These are phyloP conservation scores for Carallia brachiata DNA, from an alignment of 345 rosid species.

Conservation along the genomic window DNA sequence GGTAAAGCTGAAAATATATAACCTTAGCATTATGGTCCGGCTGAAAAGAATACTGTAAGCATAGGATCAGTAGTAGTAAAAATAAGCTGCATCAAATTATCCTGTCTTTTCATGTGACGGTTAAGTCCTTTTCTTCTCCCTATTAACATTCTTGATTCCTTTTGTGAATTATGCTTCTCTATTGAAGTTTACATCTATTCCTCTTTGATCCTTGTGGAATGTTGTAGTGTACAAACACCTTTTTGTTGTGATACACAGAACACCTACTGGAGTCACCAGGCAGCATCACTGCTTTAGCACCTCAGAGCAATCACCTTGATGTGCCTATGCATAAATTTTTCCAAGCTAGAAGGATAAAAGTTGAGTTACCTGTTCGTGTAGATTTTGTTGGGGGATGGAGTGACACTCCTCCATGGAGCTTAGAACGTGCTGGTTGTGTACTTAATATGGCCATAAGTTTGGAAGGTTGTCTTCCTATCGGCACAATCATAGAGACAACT, in stretches of 20 bases:
- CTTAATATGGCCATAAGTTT: conserved; percentile 85
- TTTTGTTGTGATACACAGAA: conserved; percentile 40
- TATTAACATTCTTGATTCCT: neutral
- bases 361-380: conserved; percentile 88
- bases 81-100: no score
- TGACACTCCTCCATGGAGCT: conserved; percentile 98
- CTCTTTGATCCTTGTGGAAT: conserved; percentile 3
- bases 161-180: neutral
- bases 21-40: conserved; percentile 1
- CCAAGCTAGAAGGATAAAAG: conserved; percentile 50
- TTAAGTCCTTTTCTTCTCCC: neutral
- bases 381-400: conserved; percentile 99
- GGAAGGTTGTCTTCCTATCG: conserved; percentile 85
- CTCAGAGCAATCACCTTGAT: conserved; percentile 28
- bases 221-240: neutral
- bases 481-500: conserved; percentile 73
- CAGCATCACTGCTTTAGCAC: conserved; percentile 25
- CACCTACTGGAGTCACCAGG: conserved; percentile 51
- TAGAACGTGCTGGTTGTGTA: conserved; percentile 95
- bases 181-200: conserved; percentile 13
- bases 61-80: neutral
- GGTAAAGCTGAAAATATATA: conserved; percentile 42
- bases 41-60: neutral
- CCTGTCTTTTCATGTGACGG: no score
- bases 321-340: conserved; percentile 30